phyloP scores from a whole-genome alignment of 352 stramenopile species.

The Globisporangium echinulatum region DNA sequence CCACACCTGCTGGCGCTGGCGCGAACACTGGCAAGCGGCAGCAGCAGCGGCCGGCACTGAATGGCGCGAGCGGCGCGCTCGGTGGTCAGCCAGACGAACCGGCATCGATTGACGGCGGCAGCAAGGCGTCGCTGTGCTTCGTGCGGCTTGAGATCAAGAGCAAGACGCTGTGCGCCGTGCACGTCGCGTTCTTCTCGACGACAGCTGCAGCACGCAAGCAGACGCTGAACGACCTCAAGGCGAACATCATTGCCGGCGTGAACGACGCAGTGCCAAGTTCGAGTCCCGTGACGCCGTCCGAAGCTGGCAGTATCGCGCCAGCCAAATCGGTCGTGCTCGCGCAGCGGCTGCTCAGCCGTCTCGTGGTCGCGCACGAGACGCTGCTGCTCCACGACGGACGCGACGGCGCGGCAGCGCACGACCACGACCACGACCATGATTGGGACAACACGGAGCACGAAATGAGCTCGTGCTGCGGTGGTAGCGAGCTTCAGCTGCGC shows the following conservation, averaged over 20 bases:
- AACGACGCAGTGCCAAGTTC: conserved; percentile 29
- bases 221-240: conserved; percentile 70
- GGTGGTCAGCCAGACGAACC: conserved; percentile 7
- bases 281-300: conserved; percentile 8
- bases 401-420: conserved; percentile 5
- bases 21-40: conserved; percentile 15
- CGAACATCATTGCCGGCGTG: conserved; percentile 43
- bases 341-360: conserved; percentile 74
- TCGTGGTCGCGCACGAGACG: conserved; percentile 72
- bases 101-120: conserved; percentile 20
- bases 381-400: conserved; percentile 39
- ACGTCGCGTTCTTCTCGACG: conserved; percentile 86
- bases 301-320: not conserved
- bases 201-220: conserved; percentile 49
- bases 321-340: conserved; percentile 37
- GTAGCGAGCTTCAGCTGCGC: conserved; percentile 64
- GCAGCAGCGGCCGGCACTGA: conserved; percentile 24
- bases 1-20: not conserved
- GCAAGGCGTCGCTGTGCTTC: conserved; percentile 69
- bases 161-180: conserved; percentile 67
- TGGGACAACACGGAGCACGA: conserved; percentile 10
- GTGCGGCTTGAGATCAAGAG: conserved; percentile 77
- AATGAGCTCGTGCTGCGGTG: conserved; percentile 62
- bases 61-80: conserved; percentile 1
- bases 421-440: conserved; percentile 5